Percentiles rank a stretch among this genome's conserved stretches.
phyloP scores from a whole-genome alignment of 306 rosid genomes.

The Ceratonia siliqua region DNA sequence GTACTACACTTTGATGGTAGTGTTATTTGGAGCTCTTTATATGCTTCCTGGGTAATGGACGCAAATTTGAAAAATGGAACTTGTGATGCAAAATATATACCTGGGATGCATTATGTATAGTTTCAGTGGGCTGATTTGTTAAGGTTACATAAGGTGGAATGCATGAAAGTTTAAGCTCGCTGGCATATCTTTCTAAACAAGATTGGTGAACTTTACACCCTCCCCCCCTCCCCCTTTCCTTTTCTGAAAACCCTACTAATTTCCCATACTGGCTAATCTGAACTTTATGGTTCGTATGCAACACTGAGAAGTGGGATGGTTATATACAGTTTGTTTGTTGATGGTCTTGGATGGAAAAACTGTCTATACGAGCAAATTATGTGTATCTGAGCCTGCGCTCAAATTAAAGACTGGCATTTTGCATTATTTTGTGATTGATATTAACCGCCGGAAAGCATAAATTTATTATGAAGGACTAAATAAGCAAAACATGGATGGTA shows the following conservation, averaged over 20 bases:
- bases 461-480: too few relatives aligned
- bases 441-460: too few relatives aligned
- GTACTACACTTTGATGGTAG: too few relatives aligned
- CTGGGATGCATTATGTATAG: constrained; percentile 9
- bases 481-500: too few relatives aligned
- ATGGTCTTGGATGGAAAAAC: too few relatives aligned
- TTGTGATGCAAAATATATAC: constrained; percentile 36
- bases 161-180: neutral
- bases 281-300: neutral
- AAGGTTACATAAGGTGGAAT: neutral
- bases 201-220: neutral
- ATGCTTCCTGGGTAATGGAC: constrained; percentile 8
- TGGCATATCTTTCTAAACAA: neutral
- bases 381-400: too few relatives aligned
- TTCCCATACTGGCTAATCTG: neutral
- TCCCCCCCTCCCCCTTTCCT: neutral
- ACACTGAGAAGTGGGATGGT: too few relatives aligned
- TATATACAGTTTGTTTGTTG: too few relatives aligned
- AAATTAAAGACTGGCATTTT: too few relatives aligned
- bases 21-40: constrained; percentile 35
- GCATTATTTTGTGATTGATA: too few relatives aligned
- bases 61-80: constrained; percentile 34
- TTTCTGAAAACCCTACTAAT: neutral
- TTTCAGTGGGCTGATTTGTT: constrained; percentile 22
- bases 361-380: too few relatives aligned